A percentile compares a stretch with the other conserved stretches of the same genome.
These are phyloP conservation scores for Sclerospora graminicola DNA, from an alignment of 352 stramenopile genomes.

Conservation along the genomic window DNA sequence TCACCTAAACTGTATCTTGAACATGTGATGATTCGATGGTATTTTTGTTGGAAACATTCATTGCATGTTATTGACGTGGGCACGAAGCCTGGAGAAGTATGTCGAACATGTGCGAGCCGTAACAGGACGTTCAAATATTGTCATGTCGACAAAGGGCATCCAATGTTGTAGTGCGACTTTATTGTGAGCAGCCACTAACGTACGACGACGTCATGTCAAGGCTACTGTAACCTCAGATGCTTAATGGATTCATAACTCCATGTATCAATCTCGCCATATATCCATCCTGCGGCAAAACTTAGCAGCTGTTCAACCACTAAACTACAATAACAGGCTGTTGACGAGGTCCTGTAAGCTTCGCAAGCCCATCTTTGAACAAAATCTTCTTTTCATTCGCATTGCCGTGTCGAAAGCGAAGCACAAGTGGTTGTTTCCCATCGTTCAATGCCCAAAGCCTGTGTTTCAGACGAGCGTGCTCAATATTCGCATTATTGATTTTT, in stretches of 20 bases:
- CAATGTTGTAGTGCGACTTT: conserved; percentile 39
- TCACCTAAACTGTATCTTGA: neutral
- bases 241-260: conserved; percentile 11
- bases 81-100: conserved; percentile 30
- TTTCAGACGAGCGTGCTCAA: conserved; percentile 77
- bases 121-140: conserved; percentile 49
- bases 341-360: conserved; percentile 24
- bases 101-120: conserved; percentile 24
- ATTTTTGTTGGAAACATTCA: conserved; percentile 34
- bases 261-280: conserved; percentile 7
- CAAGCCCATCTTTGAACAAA: conserved; percentile 42
- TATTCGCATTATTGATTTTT: conserved; percentile 67
- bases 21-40: conserved; percentile 1
- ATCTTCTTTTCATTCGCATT: conserved; percentile 70
- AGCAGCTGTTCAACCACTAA: conserved; percentile 17
- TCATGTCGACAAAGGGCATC: conserved; percentile 62
- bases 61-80: conserved; percentile 67
- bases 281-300: conserved; percentile 7
- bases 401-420: conserved; percentile 70
- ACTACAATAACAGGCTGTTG: conserved; percentile 35
- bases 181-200: neutral
- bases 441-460: conserved; percentile 81
- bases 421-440: conserved; percentile 55
- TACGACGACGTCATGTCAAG: no score
- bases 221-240: neutral